phyloP scores from a whole-genome alignment of 768 basidiomycete genomes.

The Lyophyllum atratum region DNA sequence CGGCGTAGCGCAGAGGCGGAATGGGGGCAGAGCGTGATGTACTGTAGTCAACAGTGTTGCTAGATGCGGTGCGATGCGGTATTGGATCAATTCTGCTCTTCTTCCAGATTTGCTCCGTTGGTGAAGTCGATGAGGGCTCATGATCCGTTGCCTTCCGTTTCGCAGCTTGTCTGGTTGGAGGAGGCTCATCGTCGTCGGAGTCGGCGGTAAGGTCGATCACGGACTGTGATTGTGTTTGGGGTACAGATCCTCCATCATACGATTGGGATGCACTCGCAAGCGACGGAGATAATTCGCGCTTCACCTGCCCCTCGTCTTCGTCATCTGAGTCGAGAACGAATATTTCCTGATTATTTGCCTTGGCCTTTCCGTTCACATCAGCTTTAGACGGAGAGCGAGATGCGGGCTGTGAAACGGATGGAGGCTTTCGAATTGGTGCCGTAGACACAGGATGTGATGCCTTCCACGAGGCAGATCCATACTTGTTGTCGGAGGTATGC shows the following conservation, averaged over 20 bases:
- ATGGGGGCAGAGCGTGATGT: conserved; percentile 5
- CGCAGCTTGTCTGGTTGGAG: conserved; percentile 35
- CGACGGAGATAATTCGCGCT: conserved; percentile 73
- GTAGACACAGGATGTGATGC: conserved; percentile 42
- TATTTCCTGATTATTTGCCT: conserved; percentile 55
- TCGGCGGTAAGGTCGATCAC: conserved; percentile 88
- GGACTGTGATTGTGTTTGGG: conserved; percentile 28
- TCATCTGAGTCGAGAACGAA: conserved; percentile 76
- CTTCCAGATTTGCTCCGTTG: conserved; percentile 76
- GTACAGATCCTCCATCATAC: conserved; percentile 20
- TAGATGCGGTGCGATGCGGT: conserved; percentile 10
- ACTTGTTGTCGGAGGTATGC: conserved; percentile 90
- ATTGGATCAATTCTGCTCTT: conserved; percentile 46
- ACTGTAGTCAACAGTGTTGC: conserved; percentile 13
- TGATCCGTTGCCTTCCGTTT: conserved; percentile 64
- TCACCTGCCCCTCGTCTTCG: conserved; percentile 76
- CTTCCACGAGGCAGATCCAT: conserved; percentile 74
- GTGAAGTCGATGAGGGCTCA: conserved; percentile 43
- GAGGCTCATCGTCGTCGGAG: conserved; percentile 67
- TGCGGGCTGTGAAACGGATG: conserved; percentile 25
- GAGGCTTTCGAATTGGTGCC: conserved; percentile 30
- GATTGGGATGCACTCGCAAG: conserved; percentile 50
- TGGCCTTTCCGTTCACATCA: conserved; percentile 43
- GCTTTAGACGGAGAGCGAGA: conserved; percentile 21
- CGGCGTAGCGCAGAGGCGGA: conserved; percentile 13